Conservation (phyloP, 176 grass and related monocot genomes). For the Canna indica region DNA sequence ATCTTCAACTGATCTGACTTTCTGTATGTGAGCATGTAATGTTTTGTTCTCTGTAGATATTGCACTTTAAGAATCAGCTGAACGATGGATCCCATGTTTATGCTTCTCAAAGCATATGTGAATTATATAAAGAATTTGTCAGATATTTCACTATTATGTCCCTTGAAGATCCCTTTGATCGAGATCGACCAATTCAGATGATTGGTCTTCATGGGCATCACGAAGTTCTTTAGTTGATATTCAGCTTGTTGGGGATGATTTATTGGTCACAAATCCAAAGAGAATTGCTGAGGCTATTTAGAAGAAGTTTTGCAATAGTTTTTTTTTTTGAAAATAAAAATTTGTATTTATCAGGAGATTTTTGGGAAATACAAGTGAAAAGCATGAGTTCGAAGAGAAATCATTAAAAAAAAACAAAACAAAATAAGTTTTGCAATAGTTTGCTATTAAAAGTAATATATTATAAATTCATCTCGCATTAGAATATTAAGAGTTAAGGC, state of each 20-base stretch:
- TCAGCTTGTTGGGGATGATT: conserved; percentile 90
- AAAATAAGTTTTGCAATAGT: conserved; percentile 91
- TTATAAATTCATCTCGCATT: background rate
- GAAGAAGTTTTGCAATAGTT: conserved; percentile 89
- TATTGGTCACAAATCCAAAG: conserved; percentile 95
- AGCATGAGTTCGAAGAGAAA: no score
- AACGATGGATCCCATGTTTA: conserved; percentile 69
- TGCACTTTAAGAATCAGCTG: conserved; percentile 94
- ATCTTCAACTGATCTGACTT: no score
- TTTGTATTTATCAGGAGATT: no score
- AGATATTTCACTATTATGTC: conserved; percentile 94
- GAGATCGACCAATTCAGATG: no score
- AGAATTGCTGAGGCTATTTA: conserved; percentile 74
- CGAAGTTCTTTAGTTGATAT: conserved; percentile 75
- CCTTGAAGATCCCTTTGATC: conserved; percentile 97
- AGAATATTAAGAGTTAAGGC: no score
- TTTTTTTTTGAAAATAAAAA: no score
- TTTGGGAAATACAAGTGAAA: no score
- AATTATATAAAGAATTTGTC: conserved; percentile 76
- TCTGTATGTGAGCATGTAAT: no score
- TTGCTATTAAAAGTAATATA: conserved; percentile 67
- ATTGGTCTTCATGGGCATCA: conserved; percentile 82
- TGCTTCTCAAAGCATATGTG: conserved; percentile 46
- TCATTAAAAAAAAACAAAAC: no score
- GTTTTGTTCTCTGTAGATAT: no score